Evolutionary conservation across 1,284 basidiomycete species (phyloP).

Genomic region (Ustanciosporium gigantosporum): DNA sequence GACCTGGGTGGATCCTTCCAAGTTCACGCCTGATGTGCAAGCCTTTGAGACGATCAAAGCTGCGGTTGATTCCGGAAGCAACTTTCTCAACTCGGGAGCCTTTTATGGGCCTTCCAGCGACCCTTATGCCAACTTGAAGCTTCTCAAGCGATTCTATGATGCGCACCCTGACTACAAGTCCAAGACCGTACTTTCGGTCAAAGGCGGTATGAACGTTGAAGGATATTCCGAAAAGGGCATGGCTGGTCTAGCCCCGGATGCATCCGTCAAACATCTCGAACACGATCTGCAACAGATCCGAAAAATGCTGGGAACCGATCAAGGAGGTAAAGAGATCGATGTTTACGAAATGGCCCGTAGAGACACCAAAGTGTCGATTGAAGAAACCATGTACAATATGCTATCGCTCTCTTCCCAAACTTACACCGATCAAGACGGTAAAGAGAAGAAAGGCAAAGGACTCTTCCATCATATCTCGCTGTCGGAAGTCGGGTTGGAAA

Average conservation of each 20-base stretch:
- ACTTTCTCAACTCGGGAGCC: conserved; percentile 63
- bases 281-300: conserved; percentile 30
- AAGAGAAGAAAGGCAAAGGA: conserved; percentile 36
- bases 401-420: conserved; percentile 22
- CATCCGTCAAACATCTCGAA: conserved; percentile 28
- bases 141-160: conserved; percentile 64
- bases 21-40: conserved; percentile 65
- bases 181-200: conserved; percentile 65
- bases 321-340: conserved; percentile 46
- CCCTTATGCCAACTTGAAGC: conserved; percentile 63
- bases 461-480: conserved; percentile 51
- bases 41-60: conserved; percentile 69
- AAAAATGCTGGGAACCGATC: conserved; percentile 35
- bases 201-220: conserved; percentile 63
- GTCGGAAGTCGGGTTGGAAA: conserved; percentile 45
- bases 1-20: conserved; percentile 34
- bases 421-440: conserved; percentile 20
- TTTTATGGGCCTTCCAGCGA: conserved; percentile 63
- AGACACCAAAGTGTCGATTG: conserved; percentile 18
- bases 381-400: conserved; percentile 44
- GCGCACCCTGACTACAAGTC: conserved; percentile 67
- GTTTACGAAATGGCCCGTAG: conserved; percentile 47
- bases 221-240: conserved; percentile 22
- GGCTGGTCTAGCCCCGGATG: conserved; percentile 22
- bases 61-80: conserved; percentile 68